These are phyloP conservation scores for Xylariomycetidae sp. DNA, from an alignment of 2,329 filamentous ascomycete genomes.

Conservation along the genomic window DNA sequence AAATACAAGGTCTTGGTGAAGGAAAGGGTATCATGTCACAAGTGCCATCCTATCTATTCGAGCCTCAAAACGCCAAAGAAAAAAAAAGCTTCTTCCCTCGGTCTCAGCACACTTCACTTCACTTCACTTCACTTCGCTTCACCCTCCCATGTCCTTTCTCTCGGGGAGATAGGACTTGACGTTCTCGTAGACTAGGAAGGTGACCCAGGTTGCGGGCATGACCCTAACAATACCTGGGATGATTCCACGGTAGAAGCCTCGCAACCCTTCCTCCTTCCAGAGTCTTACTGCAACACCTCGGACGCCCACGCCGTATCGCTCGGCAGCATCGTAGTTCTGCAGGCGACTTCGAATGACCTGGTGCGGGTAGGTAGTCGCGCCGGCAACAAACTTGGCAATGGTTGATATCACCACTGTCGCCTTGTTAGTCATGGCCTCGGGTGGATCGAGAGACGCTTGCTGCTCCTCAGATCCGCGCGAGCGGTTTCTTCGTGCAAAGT, in stretches of 20 bases:
- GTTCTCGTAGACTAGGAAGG: conserved; percentile 96
- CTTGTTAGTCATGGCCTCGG: conserved; percentile 56
- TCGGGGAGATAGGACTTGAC: conserved; percentile 70
- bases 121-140: too few species aligned
- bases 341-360: conserved; percentile 85
- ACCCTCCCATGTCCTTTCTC: too few species aligned
- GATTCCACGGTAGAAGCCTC: conserved; percentile 88
- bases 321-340: conserved; percentile 81
- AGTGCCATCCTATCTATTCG: too few species aligned
- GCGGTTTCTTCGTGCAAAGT: conserved; percentile 49
- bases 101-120: too few species aligned
- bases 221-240: conserved; percentile 87
- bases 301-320: conserved; percentile 66
- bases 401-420: conserved; percentile 80
- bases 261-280: conserved; percentile 72
- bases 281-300: conserved; percentile 68
- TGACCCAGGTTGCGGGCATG: conserved; percentile 91
- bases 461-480: conserved; percentile 9
- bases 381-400: conserved; percentile 79
- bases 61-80: too few species aligned
- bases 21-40: too few species aligned
- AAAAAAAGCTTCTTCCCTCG: too few species aligned
- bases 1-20: too few species aligned
- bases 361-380: conserved; percentile 89
- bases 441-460: conserved; percentile 18